Evolutionary conservation across 2,329 filamentous ascomycete genomes (phyloP), one percentile per base, ranked within the genome.

Genomic region (Teratosphaeriaceae sp.): DNA sequence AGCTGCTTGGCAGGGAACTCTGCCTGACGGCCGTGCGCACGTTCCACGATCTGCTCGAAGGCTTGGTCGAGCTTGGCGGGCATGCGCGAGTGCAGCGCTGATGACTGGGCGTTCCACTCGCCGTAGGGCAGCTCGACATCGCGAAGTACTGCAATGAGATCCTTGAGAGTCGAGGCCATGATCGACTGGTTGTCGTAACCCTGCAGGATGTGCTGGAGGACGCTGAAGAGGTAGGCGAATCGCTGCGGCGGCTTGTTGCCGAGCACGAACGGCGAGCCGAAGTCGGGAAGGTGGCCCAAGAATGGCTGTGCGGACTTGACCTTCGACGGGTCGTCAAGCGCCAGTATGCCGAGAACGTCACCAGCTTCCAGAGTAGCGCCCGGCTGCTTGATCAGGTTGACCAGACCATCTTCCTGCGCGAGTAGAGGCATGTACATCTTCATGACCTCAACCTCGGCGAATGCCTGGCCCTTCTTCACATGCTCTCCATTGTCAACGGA

Each of bases 351-450:
- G n/a, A 98, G 80, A 47, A 98, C 97, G 64, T 98, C 92, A 67
- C 92, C 92, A 62, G 92, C 92, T 67, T 97, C 89, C 37, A 98
- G 84, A 15, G 88, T 94, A n/a, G 92, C 86, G 65, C 92, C 92
- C 50, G 92, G 92, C 71, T 97, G 92, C 79, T 98, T 98, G 75
- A 98, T 95, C 59, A 98, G 79, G 72, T 96, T 92, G 44, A 98
- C 90, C 42, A 94, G 78, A 73, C 92, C 92, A 58, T 95, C 92
- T 66, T 98, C 92, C 63, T 89, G 84, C 2, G 92, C 86, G 48
- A 98, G 78, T 43, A 98, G 76, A 60, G 92, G 92, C 92, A 98
- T 98, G 78, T 97, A 97, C 92, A 98, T 98, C 78, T 98, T 98
- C 92, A 98, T 98, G 69, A 98, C 92, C 70, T 98, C 92, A 30